These are phyloP conservation scores for Xylaria polymorpha DNA, from an alignment of 2,329 filamentous ascomycete genomes.

Conservation along the genomic window DNA sequence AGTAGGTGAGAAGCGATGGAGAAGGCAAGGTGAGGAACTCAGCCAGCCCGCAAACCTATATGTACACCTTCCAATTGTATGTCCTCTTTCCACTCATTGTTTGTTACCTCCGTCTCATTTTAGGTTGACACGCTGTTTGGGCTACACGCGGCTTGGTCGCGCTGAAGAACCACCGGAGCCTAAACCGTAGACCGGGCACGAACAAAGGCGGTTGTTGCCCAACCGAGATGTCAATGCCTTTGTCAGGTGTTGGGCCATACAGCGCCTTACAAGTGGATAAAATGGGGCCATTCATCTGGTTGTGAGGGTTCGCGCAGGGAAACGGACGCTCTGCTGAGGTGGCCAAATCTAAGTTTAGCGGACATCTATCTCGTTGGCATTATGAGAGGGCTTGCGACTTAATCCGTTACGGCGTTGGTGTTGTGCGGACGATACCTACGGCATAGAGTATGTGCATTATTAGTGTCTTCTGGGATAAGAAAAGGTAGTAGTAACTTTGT, in stretches of 20 bases:
- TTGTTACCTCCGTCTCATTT: neutral
- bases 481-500: neutral
- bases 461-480: neutral
- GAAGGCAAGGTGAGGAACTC: neutral
- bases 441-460: neutral
- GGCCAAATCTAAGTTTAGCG: neutral
- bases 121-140: neutral
- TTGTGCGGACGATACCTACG: neutral
- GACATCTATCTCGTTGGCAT: slow-evolving; percentile 8
- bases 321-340: neutral
- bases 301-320: slow-evolving; percentile 15
- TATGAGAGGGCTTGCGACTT: neutral
- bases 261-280: slow-evolving; percentile 15
- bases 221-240: slow-evolving; percentile 5
- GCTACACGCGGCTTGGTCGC: neutral
- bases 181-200: slow-evolving; percentile 9
- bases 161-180: slow-evolving; percentile 1
- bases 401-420: no score
- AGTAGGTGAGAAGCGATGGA: neutral
- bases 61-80: neutral
- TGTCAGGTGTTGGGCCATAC: slow-evolving; percentile 8
- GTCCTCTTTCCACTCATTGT: neutral
- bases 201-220: slow-evolving; percentile 13
- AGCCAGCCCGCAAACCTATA: neutral
- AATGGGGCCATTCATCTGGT: slow-evolving; percentile 13